Evolutionary conservation across 2,329 filamentous ascomycete genomes (phyloP).

Genomic region (Penicillium nordicum): DNA sequence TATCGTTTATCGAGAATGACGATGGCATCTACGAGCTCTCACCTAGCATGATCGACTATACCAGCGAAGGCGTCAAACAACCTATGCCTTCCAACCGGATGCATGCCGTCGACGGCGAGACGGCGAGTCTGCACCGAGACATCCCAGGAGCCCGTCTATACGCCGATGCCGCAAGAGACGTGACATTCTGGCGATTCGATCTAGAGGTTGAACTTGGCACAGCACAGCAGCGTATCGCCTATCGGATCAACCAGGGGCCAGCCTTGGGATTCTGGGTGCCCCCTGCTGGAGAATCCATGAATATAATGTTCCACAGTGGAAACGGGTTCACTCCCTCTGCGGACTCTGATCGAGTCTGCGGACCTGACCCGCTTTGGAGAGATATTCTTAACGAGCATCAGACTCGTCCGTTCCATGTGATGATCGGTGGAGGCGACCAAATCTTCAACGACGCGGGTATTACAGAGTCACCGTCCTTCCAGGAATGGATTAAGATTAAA

Average conservation of each 20-base stretch:
- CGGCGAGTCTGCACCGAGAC: constrained; percentile 74
- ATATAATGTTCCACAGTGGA: constrained; percentile 98
- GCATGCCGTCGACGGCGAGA: constrained; percentile 67
- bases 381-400: constrained; percentile 93
- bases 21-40: constrained; percentile 75
- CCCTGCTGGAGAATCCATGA: constrained; percentile 79
- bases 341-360: constrained; percentile 75
- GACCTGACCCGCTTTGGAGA: constrained; percentile 94
- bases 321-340: constrained; percentile 88
- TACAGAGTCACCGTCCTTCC: constrained; percentile 70
- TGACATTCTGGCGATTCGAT: constrained; percentile 97
- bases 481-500: constrained; percentile 77
- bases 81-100: constrained; percentile 49
- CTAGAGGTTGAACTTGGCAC: constrained; percentile 82
- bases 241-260: constrained; percentile 90
- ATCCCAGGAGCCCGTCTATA: constrained; percentile 79
- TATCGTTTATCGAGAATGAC: constrained; percentile 76
- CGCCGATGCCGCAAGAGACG: constrained; percentile 75
- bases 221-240: constrained; percentile 80
- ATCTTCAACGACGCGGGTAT: constrained; percentile 90
- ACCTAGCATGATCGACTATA: constrained; percentile 44
- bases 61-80: constrained; percentile 37
- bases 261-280: constrained; percentile 94
- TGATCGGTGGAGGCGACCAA: constrained; percentile 96
- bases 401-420: constrained; percentile 89